Base-by-base conservation (phyloP, 1,284 basidiomycete species). In the Tilletiaria anomala region DNA sequence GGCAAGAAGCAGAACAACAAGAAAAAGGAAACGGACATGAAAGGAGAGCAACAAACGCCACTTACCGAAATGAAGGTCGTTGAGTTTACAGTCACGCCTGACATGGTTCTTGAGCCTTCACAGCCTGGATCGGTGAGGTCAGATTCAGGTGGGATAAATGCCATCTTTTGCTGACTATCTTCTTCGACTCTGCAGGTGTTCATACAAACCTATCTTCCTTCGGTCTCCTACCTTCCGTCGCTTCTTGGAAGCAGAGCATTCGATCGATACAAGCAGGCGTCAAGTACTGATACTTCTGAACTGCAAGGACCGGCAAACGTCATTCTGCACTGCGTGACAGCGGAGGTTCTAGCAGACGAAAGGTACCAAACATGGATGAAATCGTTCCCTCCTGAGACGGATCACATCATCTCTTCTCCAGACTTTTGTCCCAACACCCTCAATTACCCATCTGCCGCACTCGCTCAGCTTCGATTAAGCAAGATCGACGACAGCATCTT, bases 401-500 rank as follows among this genome's bases (percentile, higher is more conserved):
- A 82, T 56, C 39, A 50, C 43, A 37, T 65, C 43, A 29, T 50
- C 33, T 72, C 80, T 14, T 79, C 82, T 26, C 70, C 72, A 23
- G 71, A 75, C 46, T 71, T 78, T 42, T 70, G 70, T 32, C 68
- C 77, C 4, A 77, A 91, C 67, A 76, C 74, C 3, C 71, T 83
- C 18, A 78, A 78, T 12, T 89, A 84, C 59, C 80, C 78, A 0
- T 80, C 78, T 17, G 76, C 79, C 6, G 79, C 80, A 2, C 77
- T 77, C 54, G 76, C 78, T 45, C 79, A 82, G 40, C 71, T 85
- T 15, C 75, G 78, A 33, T 72, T 93, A 4, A 78, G 77, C 48
- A 70, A 78, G 43, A 70, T 93, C 23, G 83, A 93, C 56, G 50
- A 73, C 0, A 64, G 75, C 1, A 76, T 89, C 54, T 94, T 93